These are phyloP conservation scores for Acacia acuminata DNA, from an alignment of 306 rosid genomes.

Conservation along the genomic window DNA sequence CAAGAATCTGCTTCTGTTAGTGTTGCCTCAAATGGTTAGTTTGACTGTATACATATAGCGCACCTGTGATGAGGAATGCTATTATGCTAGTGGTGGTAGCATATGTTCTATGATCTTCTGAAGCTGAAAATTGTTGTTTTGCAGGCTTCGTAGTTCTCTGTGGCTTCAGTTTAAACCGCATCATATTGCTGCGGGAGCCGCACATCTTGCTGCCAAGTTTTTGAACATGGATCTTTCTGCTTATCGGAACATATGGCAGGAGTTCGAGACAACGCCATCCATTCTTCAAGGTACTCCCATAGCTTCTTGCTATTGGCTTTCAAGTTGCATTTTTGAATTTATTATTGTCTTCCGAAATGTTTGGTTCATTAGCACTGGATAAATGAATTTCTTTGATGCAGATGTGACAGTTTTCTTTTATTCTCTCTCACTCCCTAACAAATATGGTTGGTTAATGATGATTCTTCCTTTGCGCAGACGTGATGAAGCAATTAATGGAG, in stretches of 20 bases:
- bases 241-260: constrained; percentile 78
- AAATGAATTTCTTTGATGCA: not conserved
- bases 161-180: constrained; percentile 99
- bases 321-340: constrained; percentile 17
- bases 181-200: constrained; percentile 99
- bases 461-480: constrained; percentile 65
- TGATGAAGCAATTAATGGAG: constrained; percentile 93
- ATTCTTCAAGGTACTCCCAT: constrained; percentile 73
- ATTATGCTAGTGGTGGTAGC: constrained; percentile 24
- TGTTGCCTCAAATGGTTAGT: constrained; percentile 78
- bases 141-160: constrained; percentile 94
- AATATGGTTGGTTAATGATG: constrained; percentile 3
- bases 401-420: not conserved
- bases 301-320: constrained; percentile 2
- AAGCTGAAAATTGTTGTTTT: constrained; percentile 30
- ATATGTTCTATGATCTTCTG: constrained; percentile 10
- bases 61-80: constrained; percentile 36
- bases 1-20: constrained; percentile 49
- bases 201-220: constrained; percentile 85
- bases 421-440: not conserved
- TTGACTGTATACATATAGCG: constrained; percentile 43
- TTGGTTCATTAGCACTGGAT: constrained; percentile 10
- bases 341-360: constrained; percentile 8
- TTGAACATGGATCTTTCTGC: constrained; percentile 77
- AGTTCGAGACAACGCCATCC: constrained; percentile 83